Conservation (phyloP, 805 yeast species). For the Vanderwaltozyma polyspora region DNA sequence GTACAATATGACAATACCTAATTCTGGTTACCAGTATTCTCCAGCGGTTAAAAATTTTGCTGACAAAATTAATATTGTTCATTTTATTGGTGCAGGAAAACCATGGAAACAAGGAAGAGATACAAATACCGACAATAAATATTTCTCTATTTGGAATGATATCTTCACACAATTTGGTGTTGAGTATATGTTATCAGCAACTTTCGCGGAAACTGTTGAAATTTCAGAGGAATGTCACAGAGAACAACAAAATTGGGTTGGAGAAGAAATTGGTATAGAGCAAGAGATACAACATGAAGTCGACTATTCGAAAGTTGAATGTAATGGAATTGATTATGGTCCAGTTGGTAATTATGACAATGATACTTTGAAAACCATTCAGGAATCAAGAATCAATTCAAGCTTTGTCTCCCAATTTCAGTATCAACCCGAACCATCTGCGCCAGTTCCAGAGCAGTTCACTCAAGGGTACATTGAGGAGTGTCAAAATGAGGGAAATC, state of each 20-base stretch:
- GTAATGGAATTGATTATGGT: neutral
- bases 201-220: neutral
- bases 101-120: constrained; percentile 36
- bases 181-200: neutral
- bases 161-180: constrained; percentile 1
- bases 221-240: constrained; percentile 2
- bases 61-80: constrained; percentile 37
- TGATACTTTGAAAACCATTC: neutral
- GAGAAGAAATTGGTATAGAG: neutral
- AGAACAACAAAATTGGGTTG: neutral
- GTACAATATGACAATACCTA: constrained; percentile 70
- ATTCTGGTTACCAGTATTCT: constrained; percentile 54
- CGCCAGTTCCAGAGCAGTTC: neutral
- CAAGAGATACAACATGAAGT: neutral
- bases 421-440: neutral
- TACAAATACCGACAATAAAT: neutral
- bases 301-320: neutral
- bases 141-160: neutral
- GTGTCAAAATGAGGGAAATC: neutral
- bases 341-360: too few relatives aligned
- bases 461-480: neutral
- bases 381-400: neutral
- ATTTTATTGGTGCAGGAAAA: constrained; percentile 54
- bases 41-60: constrained; percentile 56
- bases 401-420: neutral